These are phyloP conservation scores for Arabidopsis lyrata DNA, from an alignment of 441 rosid genomes.

Conservation along the genomic window DNA sequence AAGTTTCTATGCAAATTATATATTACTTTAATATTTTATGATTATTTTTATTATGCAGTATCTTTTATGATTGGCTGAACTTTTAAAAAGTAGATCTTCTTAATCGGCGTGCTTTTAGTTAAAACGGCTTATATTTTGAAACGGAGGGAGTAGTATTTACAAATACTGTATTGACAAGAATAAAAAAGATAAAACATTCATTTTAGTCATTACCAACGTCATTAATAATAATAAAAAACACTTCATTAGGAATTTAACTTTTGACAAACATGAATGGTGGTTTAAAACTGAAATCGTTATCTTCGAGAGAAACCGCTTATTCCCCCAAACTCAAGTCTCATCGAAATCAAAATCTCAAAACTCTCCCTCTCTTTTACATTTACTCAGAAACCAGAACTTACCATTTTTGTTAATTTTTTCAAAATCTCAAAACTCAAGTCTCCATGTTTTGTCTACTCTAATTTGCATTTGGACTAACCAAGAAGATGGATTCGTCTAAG, in stretches of 20 bases:
- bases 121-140: too few species aligned
- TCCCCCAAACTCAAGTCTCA: slow-evolving; percentile 4
- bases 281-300: slow-evolving; percentile 9
- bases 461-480: slow-evolving; percentile 23
- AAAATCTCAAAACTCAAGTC: slow-evolving; percentile 36
- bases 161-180: too few species aligned
- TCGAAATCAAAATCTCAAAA: slow-evolving; percentile 5
- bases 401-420: background rate
- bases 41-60: too few species aligned
- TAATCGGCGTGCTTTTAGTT: too few species aligned
- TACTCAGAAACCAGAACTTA: slow-evolving; percentile 1
- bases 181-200: background rate
- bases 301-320: slow-evolving; percentile 26
- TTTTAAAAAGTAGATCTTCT: too few species aligned
- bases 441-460: slow-evolving; percentile 7
- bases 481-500: slow-evolving; percentile 56
- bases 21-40: too few species aligned
- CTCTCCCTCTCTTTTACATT: slow-evolving; percentile 36
- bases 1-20: too few species aligned
- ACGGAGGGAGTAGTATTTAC: too few species aligned
- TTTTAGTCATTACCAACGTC: background rate
- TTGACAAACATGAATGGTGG: slow-evolving; percentile 1
- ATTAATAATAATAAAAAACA: background rate
- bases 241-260: background rate
- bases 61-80: too few species aligned